Evolutionary conservation across 1,139 yeast species (phyloP).

Genomic region (Hyphopichia pseudoburtonii): DNA sequence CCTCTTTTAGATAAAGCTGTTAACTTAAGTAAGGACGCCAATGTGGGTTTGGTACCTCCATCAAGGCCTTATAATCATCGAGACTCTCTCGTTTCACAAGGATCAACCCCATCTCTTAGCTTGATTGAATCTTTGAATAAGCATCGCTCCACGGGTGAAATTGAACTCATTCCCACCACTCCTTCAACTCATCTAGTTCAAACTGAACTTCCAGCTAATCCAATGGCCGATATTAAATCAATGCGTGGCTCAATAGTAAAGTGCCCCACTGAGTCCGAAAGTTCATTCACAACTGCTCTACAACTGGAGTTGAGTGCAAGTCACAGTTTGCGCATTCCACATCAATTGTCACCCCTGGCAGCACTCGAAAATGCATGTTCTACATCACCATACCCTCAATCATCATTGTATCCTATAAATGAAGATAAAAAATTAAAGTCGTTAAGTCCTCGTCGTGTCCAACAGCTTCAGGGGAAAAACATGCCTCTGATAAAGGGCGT

Average conservation of each 20-base stretch:
- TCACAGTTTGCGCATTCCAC: neutral
- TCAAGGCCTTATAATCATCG: neutral
- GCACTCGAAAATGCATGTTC: neutral
- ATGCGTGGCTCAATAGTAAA: conserved; percentile 22
- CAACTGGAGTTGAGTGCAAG: neutral
- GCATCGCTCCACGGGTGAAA: neutral
- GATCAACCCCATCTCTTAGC: neutral
- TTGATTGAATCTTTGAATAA: conserved; percentile 1
- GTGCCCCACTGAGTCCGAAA: conserved; percentile 6
- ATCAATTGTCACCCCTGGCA: neutral
- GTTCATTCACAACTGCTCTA: neutral
- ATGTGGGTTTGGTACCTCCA: too few relatives aligned
- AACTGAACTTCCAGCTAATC: conserved; percentile 1
- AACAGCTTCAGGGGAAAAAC: neutral
- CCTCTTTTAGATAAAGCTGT: too few relatives aligned
- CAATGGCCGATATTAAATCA: conserved; percentile 20
- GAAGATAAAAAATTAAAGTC: neutral
- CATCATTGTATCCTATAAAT: neutral
- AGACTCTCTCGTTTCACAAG: neutral
- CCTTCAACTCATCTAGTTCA: neutral
- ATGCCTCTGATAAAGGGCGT: neutral
- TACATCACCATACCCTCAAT: neutral
- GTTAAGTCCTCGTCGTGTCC: conserved; percentile 1
- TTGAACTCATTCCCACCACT: neutral
- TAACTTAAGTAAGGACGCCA: too few relatives aligned